These are phyloP conservation scores for Lentinula edodes DNA, from an alignment of 768 basidiomycete genomes.

Conservation along the genomic window DNA sequence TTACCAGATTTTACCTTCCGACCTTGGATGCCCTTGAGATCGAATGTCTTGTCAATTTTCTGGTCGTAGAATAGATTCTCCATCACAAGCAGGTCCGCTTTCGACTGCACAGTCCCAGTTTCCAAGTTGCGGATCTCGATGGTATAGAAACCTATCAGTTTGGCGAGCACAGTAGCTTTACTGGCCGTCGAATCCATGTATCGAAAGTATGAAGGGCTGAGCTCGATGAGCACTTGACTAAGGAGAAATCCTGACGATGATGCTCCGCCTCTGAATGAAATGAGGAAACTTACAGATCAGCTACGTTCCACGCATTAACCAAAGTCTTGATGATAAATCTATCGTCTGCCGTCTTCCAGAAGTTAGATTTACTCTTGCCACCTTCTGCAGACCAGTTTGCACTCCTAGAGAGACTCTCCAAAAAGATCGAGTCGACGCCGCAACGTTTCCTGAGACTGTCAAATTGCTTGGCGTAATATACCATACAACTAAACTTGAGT, in stretches of 20 bases:
- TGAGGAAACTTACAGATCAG: slow-evolving; percentile 58
- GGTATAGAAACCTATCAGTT: slow-evolving; percentile 79
- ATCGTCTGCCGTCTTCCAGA: slow-evolving; percentile 78
- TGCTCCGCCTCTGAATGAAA: background rate
- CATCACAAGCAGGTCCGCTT: slow-evolving; percentile 78
- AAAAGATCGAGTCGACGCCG: slow-evolving; percentile 55
- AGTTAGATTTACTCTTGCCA: slow-evolving; percentile 76
- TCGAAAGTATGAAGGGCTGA: slow-evolving; percentile 74
- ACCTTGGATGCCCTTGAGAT: slow-evolving; percentile 80
- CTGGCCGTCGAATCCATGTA: slow-evolving; percentile 69
- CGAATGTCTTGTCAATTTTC: slow-evolving; percentile 65
- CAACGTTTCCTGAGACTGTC: slow-evolving; percentile 60
- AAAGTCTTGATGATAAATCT: slow-evolving; percentile 81
- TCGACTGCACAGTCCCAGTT: slow-evolving; percentile 55
- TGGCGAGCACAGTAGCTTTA: slow-evolving; percentile 66
- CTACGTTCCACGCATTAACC: slow-evolving; percentile 83
- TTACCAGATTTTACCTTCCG: slow-evolving; percentile 55
- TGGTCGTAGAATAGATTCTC: slow-evolving; percentile 77
- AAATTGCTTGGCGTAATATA: slow-evolving; percentile 81
- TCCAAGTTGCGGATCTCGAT: slow-evolving; percentile 73
- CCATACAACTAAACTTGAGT: slow-evolving; percentile 74
- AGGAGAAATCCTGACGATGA: too few relatives aligned
- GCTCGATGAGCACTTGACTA: slow-evolving; percentile 74
- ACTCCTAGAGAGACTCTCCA: slow-evolving; percentile 55
- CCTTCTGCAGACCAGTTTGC: slow-evolving; percentile 71